Evolutionary conservation across 352 stramenopile genomes (phyloP).

Genomic region (Globisporangium uncinulatum): DNA sequence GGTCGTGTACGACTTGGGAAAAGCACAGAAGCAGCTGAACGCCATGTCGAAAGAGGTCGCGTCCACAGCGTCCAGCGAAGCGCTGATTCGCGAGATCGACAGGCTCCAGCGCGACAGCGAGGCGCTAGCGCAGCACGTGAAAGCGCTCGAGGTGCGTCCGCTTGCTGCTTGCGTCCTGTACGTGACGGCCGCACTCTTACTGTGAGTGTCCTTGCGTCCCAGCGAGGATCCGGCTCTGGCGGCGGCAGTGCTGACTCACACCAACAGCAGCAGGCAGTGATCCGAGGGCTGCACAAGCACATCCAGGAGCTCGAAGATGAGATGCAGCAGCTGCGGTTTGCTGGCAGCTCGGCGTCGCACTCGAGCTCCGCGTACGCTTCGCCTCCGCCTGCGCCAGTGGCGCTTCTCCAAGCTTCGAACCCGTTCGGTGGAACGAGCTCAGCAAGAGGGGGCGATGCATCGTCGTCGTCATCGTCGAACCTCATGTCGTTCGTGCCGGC

Average conservation of each 20-base stretch:
- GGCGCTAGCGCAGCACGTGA: conserved; percentile 21
- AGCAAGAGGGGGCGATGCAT: neutral
- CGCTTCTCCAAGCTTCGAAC: neutral
- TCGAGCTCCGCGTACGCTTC: neutral
- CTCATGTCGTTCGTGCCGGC: conserved; percentile 2
- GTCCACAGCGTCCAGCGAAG: conserved; percentile 21
- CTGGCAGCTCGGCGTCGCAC: neutral
- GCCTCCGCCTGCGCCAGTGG: conserved; percentile 8
- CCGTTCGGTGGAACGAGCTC: neutral
- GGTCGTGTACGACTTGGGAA: conserved; percentile 40
- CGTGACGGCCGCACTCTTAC: neutral
- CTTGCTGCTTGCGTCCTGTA: neutral
- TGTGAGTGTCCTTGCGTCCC: neutral
- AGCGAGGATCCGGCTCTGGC: neutral
- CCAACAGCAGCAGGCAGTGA: conserved; percentile 1
- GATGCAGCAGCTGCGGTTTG: conserved; percentile 1
- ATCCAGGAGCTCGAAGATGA: conserved; percentile 29
- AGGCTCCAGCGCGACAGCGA: conserved; percentile 27
- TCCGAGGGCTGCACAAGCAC: conserved; percentile 16
- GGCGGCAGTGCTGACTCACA: neutral
- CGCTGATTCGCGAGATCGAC: conserved; percentile 30
- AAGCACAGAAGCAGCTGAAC: conserved; percentile 40
- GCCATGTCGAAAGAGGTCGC: conserved; percentile 25
- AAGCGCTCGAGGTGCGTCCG: conserved; percentile 18
- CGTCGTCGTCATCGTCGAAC: neutral